phyloP scores from a whole-genome alignment of 2,329 filamentous ascomycete species.

The Ceratocystis variospora region DNA sequence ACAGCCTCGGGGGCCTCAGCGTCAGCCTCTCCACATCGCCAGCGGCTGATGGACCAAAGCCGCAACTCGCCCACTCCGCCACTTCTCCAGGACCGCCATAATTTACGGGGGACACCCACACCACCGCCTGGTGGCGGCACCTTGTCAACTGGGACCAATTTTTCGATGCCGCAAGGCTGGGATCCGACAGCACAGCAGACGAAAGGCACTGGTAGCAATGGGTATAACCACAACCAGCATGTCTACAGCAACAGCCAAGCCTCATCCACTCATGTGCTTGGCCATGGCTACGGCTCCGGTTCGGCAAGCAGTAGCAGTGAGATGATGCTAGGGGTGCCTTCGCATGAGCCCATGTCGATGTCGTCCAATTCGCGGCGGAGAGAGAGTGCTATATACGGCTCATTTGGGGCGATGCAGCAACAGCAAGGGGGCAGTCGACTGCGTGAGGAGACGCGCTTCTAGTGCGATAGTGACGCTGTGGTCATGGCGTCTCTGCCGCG shows the following conservation, averaged over 20 bases:
- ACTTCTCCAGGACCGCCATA: constrained; percentile 26
- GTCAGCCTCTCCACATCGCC: constrained; percentile 38
- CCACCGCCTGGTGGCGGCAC: constrained; percentile 24
- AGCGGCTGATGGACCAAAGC: constrained; percentile 31
- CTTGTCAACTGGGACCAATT: constrained; percentile 19
- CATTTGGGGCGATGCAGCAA: constrained; percentile 32
- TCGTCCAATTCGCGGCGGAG: constrained; percentile 31
- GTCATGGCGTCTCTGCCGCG: neutral
- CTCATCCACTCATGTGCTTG: constrained; percentile 20
- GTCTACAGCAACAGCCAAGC: constrained; percentile 28
- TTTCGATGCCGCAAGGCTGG: constrained; percentile 16
- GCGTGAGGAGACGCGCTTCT: constrained; percentile 40
- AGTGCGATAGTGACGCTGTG: constrained; percentile 20
- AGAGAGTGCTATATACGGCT: constrained; percentile 49
- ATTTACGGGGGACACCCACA: constrained; percentile 31
- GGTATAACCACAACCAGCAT: constrained; percentile 33
- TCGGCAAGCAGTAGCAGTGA: constrained; percentile 10
- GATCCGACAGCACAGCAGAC: neutral
- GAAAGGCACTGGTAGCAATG: neutral
- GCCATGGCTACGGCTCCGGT: constrained; percentile 8
- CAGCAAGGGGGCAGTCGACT: constrained; percentile 32
- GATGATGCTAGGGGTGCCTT: constrained; percentile 16
- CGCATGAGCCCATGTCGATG: constrained; percentile 8
- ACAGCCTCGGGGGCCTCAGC: constrained; percentile 33
- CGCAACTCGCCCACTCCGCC: constrained; percentile 39